These are phyloP conservation scores for Xylariaceae sp. DNA, from an alignment of 2,329 filamentous ascomycete species.

Conservation along the genomic window DNA sequence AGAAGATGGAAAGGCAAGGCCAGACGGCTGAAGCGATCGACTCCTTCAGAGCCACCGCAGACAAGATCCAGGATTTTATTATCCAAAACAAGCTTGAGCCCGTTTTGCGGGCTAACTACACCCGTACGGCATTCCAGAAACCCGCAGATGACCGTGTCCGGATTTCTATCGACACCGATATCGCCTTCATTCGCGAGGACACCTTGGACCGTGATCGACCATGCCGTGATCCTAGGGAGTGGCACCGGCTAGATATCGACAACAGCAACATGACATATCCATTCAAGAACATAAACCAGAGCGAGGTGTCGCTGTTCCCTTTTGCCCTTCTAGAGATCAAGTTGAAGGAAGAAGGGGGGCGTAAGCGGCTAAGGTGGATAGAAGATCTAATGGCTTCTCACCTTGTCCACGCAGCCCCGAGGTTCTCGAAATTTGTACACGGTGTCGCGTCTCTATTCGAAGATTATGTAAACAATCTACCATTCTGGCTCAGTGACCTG, in stretches of 20 bases:
- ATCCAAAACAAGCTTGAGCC: constrained; percentile 78
- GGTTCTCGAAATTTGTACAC: constrained; percentile 97
- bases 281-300: constrained; percentile 84
- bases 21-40: constrained; percentile 68
- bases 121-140: constrained; percentile 93
- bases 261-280: constrained; percentile 80
- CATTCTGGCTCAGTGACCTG: constrained; percentile 92
- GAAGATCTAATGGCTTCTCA: constrained; percentile 91
- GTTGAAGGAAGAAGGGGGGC: constrained; percentile 66
- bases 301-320: constrained; percentile 88
- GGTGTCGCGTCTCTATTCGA: constrained; percentile 91
- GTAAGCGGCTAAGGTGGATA: constrained; percentile 81
- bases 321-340: constrained; percentile 94
- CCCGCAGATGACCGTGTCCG: constrained; percentile 88
- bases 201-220: constrained; percentile 80
- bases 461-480: constrained; percentile 92
- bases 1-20: constrained; percentile 82
- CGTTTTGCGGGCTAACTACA: constrained; percentile 88
- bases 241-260: constrained; percentile 93
- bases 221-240: constrained; percentile 83
- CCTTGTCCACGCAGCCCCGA: constrained; percentile 83
- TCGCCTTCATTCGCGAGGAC: constrained; percentile 82
- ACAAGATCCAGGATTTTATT: constrained; percentile 80
- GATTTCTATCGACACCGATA: constrained; percentile 88
- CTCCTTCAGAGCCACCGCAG: constrained; percentile 70